Evolutionary conservation across 352 stramenopile species (phyloP).

Genomic region (Phytophthora chlamydospora): DNA sequence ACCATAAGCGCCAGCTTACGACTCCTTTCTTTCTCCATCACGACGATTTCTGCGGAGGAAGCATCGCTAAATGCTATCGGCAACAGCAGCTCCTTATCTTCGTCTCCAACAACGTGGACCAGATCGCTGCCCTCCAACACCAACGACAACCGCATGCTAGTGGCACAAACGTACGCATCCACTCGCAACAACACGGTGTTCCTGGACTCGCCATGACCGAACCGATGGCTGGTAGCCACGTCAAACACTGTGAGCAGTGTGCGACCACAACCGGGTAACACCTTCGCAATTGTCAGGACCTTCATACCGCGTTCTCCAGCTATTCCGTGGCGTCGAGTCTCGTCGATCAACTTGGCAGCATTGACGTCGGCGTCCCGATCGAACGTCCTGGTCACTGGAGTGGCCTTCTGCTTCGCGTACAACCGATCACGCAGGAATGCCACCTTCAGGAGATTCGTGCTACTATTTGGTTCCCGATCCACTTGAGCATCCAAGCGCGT

Average conservation of each 20-base stretch:
- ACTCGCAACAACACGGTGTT: slow-evolving; percentile 43
- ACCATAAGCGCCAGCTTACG: slow-evolving; percentile 46
- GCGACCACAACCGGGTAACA: slow-evolving; percentile 42
- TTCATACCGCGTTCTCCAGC: slow-evolving; percentile 60
- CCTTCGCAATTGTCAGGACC: slow-evolving; percentile 53
- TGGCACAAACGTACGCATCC: slow-evolving; percentile 66
- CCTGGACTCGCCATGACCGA: neutral
- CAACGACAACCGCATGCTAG: slow-evolving; percentile 55
- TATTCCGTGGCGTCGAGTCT: slow-evolving; percentile 20
- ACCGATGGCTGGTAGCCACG: slow-evolving; percentile 5
- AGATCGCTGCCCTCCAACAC: slow-evolving; percentile 51
- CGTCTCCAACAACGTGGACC: slow-evolving; percentile 47
- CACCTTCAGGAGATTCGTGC: slow-evolving; percentile 28
- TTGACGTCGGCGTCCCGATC: slow-evolving; percentile 45
- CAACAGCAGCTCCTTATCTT: slow-evolving; percentile 30
- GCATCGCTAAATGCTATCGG: neutral
- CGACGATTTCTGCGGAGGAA: neutral
- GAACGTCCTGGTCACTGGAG: slow-evolving; percentile 48
- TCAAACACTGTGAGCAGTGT: slow-evolving; percentile 74
- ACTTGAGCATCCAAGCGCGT: slow-evolving; percentile 40
- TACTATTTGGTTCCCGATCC: neutral
- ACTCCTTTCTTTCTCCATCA: slow-evolving; percentile 15
- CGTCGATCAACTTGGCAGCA: slow-evolving; percentile 64
- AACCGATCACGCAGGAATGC: slow-evolving; percentile 62
- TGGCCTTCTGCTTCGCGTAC: slow-evolving; percentile 72